Evolutionary conservation across 2,329 filamentous ascomycete species (phyloP).

Genomic region (Fusarium falciforme): DNA sequence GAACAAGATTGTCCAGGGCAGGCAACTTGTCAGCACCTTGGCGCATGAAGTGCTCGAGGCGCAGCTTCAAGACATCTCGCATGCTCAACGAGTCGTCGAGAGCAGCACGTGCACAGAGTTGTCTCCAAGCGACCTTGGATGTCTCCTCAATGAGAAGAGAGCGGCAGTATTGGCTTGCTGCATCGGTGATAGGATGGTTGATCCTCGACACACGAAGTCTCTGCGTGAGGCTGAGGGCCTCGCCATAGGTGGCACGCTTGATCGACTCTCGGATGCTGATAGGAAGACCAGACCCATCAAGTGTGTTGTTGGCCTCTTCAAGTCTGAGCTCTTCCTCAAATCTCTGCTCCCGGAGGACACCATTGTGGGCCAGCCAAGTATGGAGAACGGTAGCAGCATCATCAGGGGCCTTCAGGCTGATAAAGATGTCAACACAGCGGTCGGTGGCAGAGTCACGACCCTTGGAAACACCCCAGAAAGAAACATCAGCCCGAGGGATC

Average conservation of each 20-base stretch:
- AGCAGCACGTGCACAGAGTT: constrained; percentile 2
- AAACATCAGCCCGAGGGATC: constrained; percentile 16
- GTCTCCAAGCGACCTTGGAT: constrained; percentile 18
- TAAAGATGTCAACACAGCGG: constrained; percentile 15
- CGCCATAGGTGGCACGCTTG: constrained; percentile 18
- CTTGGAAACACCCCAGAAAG: constrained; percentile 22
- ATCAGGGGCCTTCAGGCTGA: constrained; percentile 16
- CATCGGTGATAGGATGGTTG: constrained; percentile 2
- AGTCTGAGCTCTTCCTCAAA: constrained; percentile 17
- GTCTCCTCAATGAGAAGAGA: constrained; percentile 17
- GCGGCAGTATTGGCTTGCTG: constrained; percentile 14
- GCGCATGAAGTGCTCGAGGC: constrained; percentile 10
- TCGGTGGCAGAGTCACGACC: not conserved
- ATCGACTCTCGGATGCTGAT: constrained; percentile 19
- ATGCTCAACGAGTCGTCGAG: constrained; percentile 9
- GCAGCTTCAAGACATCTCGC: constrained; percentile 5
- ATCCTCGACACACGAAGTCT: not conserved
- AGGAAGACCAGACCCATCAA: constrained; percentile 4
- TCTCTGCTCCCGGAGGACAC: constrained; percentile 5
- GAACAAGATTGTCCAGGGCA: constrained; percentile 17
- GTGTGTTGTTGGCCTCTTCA: constrained; percentile 5
- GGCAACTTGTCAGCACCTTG: constrained; percentile 9
- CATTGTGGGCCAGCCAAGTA: constrained; percentile 20
- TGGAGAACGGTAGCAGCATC: constrained; percentile 19
- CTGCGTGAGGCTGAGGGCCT: constrained; percentile 20